A percentile compares a stretch with the other conserved stretches of the same genome.
Evolutionary conservation across 2,329 filamentous ascomycete species (phyloP).

Genomic region (Dactylellina leptospora): DNA sequence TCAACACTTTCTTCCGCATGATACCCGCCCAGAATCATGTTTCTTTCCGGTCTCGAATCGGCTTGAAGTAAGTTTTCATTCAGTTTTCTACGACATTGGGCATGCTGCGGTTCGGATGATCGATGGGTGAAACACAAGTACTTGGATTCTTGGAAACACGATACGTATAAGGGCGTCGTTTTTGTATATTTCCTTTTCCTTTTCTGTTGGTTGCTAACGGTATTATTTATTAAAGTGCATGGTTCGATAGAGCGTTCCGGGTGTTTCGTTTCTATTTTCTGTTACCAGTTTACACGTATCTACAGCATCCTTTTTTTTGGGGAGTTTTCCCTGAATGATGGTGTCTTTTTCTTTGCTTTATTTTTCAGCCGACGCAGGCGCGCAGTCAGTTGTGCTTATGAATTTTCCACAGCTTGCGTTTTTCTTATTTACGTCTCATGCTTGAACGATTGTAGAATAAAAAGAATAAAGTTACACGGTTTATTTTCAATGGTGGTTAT

Average conservation of each 20-base stretch:
- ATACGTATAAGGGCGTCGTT: conserved; percentile 12
- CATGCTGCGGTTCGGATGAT: no score
- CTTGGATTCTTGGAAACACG: no score
- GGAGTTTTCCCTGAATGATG: conserved; percentile 10
- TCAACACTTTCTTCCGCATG: conserved; percentile 21
- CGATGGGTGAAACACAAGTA: no score
- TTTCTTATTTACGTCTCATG: no score
- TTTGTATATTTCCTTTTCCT: conserved; percentile 12
- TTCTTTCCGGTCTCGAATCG: not conserved
- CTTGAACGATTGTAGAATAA: no score
- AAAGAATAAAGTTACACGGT: no score
- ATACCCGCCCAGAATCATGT: conserved; percentile 31
- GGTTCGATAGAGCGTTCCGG: conserved; percentile 44
- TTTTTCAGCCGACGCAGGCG: no score
- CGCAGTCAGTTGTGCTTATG: no score
- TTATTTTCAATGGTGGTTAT: no score
- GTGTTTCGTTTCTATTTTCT: conserved; percentile 28
- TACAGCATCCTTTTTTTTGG: conserved; percentile 4
- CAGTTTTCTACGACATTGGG: no score
- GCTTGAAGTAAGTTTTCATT: no score
- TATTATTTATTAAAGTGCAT: conserved; percentile 10
- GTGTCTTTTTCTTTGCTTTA: not conserved
- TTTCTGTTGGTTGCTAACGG: not conserved
- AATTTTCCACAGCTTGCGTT: no score
- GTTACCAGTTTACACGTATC: not conserved